phyloP scores from a whole-genome alignment of 2,329 filamentous ascomycete genomes.

The Claviceps monticola region DNA sequence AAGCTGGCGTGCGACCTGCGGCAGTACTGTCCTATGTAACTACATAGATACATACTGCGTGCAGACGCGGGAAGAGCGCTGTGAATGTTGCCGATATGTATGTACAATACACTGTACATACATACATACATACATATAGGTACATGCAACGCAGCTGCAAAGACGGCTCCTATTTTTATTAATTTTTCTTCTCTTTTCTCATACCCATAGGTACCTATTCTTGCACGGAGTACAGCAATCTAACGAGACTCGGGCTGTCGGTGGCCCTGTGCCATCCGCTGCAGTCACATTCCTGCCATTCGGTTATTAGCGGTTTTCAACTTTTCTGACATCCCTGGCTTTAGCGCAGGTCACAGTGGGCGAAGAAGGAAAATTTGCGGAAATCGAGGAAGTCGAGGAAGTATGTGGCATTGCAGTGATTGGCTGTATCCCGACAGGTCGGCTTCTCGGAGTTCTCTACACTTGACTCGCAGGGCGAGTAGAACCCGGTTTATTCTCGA shows the following conservation, averaged over 20 bases:
- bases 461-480: background rate
- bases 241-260: background rate
- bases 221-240: background rate
- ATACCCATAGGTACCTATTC: background rate
- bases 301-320: background rate
- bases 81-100: too few relatives aligned
- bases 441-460: conserved; percentile 20
- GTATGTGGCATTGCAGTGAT: background rate
- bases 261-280: background rate
- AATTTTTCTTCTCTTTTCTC: background rate
- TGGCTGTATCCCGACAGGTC: conserved; percentile 10
- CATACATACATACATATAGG: too few relatives aligned
- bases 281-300: background rate
- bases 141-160: background rate
- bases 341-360: background rate
- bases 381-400: background rate
- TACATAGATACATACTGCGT: too few relatives aligned
- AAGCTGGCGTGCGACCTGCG: background rate
- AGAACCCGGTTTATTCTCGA: conserved; percentile 21
- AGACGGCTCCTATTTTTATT: too few relatives aligned
- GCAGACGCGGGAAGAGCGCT: too few relatives aligned
- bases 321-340: background rate
- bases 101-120: too few relatives aligned
- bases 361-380: too few relatives aligned
- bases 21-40: background rate